A percentile compares a stretch with the other conserved stretches of the same genome.
Conservation (phyloP, 805 yeast species). For the Candida piceae region DNA sequence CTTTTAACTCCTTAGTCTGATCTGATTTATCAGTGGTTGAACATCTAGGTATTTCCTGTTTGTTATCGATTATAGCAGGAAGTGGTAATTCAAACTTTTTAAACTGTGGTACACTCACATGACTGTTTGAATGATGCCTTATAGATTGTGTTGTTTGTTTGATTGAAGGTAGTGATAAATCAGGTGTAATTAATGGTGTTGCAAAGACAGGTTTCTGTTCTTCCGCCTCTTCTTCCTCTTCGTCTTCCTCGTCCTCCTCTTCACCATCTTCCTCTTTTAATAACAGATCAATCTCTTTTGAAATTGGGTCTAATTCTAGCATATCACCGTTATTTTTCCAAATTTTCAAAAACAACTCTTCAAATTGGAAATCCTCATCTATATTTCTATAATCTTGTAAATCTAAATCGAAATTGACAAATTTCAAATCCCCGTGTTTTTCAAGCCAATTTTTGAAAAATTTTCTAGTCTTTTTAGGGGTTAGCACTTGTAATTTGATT, state of each 20-base stretch:
- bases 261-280: background rate
- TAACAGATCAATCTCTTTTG: slow-evolving; percentile 15
- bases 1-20: too few relatives aligned
- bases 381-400: slow-evolving; percentile 57
- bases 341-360: slow-evolving; percentile 28
- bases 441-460: slow-evolving; percentile 25
- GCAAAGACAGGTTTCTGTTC: slow-evolving; percentile 7
- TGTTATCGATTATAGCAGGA: background rate
- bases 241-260: background rate
- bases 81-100: slow-evolving; percentile 2
- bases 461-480: slow-evolving; percentile 20
- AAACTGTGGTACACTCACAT: background rate
- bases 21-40: background rate
- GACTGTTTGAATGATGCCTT: background rate
- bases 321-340: slow-evolving; percentile 27
- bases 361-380: slow-evolving; percentile 51
- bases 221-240: background rate
- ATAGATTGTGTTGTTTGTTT: too few relatives aligned
- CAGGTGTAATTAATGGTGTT: slow-evolving; percentile 18
- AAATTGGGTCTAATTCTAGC: slow-evolving; percentile 24
- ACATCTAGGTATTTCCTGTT: too few relatives aligned
- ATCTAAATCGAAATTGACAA: slow-evolving; percentile 51
- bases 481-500: slow-evolving; percentile 40
- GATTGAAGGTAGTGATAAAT: too few relatives aligned
- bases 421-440: slow-evolving; percentile 37